phyloP scores from a whole-genome alignment of 345 rosid species.

The Streptanthus diversifolius region DNA sequence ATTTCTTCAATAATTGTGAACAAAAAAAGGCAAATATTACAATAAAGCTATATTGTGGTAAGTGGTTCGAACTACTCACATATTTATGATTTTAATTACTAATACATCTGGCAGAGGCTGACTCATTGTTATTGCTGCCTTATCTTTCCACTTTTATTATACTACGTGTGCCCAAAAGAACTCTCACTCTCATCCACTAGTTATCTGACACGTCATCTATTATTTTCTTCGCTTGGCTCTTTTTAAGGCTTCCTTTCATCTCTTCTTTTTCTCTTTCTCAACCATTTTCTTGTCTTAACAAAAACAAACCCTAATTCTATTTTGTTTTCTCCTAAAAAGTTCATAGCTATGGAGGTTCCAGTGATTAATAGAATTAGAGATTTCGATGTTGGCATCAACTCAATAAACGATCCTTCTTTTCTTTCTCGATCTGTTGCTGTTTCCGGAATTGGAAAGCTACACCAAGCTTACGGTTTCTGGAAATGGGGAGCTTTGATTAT shows the following conservation, averaged over 20 bases:
- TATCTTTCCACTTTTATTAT: constrained; percentile 25
- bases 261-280: not conserved
- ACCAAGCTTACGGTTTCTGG: constrained; percentile 47
- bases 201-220: constrained; percentile 16
- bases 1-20: constrained; percentile 23
- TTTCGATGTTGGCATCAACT: constrained; percentile 50
- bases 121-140: constrained; percentile 13
- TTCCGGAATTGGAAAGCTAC: constrained; percentile 40
- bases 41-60: constrained; percentile 22
- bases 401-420: constrained; percentile 45
- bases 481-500: constrained; percentile 84
- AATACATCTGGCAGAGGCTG: constrained; percentile 30
- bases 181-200: constrained; percentile 7
- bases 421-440: constrained; percentile 39
- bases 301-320: constrained; percentile 26
- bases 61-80: constrained; percentile 29
- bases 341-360: constrained; percentile 56
- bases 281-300: not conserved
- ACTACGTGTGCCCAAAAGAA: constrained; percentile 13
- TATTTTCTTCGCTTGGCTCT: not conserved
- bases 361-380: constrained; percentile 59
- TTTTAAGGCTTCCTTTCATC: not conserved
- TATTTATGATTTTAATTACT: constrained; percentile 9
- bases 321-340: not conserved
- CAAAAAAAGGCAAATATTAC: not conserved